phyloP scores from a whole-genome alignment of 305 asterid species.

The Solanum hybrid region DNA sequence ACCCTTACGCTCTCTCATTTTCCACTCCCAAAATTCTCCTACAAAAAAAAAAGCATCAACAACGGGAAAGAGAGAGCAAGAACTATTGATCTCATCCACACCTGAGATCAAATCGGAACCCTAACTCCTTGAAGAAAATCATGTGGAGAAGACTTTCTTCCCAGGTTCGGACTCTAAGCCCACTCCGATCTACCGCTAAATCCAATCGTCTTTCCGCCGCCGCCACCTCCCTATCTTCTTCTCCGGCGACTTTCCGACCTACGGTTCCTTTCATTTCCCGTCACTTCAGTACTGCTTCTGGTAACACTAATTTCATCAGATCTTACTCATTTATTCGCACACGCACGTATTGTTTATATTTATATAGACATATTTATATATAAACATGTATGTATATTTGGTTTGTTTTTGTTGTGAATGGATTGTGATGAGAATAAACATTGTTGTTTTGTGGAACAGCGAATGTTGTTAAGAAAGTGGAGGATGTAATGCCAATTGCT shows the following conservation, averaged over 20 bases:
- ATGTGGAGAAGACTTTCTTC: constrained; percentile 32
- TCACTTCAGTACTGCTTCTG: constrained; percentile 25
- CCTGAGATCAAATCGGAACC: constrained; percentile 22
- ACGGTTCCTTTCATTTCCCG: constrained; percentile 10
- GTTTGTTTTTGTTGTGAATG: background rate
- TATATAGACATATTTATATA: background rate
- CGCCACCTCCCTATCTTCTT: constrained; percentile 2
- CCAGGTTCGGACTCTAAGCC: constrained; percentile 17
- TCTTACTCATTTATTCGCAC: background rate
- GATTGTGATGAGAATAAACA: background rate
- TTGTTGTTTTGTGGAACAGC: constrained; percentile 9
- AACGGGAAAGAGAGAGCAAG: background rate
- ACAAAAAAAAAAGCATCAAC: background rate
- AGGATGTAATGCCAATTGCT: constrained; percentile 87
- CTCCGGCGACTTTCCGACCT: constrained; percentile 13
- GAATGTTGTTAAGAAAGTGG: constrained; percentile 46
- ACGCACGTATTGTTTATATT: background rate
- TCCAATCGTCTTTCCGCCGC: constrained; percentile 12
- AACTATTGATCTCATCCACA: constrained; percentile 2
- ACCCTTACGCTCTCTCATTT: background rate
- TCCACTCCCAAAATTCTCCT: background rate
- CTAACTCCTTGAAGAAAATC: constrained; percentile 10
- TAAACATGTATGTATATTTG: background rate
- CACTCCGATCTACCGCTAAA: constrained; percentile 19
- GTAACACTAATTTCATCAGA: constrained; percentile 14